Evolutionary conservation across 2,329 filamentous ascomycete species (phyloP).

Genomic region (Aspergillus neotritici): DNA sequence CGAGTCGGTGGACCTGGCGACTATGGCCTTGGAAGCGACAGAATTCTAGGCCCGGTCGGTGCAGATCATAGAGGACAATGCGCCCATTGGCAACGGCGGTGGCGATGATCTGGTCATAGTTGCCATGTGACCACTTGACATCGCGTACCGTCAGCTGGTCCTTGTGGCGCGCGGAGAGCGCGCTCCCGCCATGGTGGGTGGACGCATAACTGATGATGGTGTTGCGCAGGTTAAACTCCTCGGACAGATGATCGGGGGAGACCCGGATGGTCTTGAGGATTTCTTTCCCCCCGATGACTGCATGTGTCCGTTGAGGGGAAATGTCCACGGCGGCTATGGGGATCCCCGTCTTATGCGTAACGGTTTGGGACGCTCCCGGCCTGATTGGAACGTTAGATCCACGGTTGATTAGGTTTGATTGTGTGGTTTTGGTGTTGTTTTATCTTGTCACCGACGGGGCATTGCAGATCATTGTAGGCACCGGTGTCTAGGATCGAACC

Average conservation of each 20-base stretch:
- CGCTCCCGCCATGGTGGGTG: slow-evolving; percentile 44
- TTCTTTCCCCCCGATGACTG: slow-evolving; percentile 59
- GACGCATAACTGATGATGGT: slow-evolving; percentile 54
- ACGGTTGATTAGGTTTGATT: no score
- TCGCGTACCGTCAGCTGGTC: slow-evolving; percentile 59
- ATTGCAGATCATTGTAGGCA: slow-evolving; percentile 1
- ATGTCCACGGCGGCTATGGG: slow-evolving; percentile 59
- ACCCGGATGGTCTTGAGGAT: slow-evolving; percentile 61
- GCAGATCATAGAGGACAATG: slow-evolving; percentile 60
- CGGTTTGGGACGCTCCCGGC: slow-evolving; percentile 48
- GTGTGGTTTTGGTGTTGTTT: no score
- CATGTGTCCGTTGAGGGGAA: slow-evolving; percentile 58
- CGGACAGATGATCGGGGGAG: slow-evolving; percentile 51
- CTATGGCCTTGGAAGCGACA: slow-evolving; percentile 59
- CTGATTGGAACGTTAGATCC: slow-evolving; percentile 25
- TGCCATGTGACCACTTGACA: slow-evolving; percentile 62
- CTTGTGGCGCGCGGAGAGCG: slow-evolving; percentile 46
- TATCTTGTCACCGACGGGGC: not conserved
- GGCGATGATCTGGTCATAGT: slow-evolving; percentile 55
- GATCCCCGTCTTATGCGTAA: slow-evolving; percentile 59
- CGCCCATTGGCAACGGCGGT: slow-evolving; percentile 61
- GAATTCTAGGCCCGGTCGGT: slow-evolving; percentile 55
- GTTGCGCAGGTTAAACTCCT: slow-evolving; percentile 59
- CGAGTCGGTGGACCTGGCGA: slow-evolving; percentile 60
- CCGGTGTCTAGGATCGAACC: not conserved